Conservation (phyloP, 345 rosid genomes). For the Salix udensis region DNA sequence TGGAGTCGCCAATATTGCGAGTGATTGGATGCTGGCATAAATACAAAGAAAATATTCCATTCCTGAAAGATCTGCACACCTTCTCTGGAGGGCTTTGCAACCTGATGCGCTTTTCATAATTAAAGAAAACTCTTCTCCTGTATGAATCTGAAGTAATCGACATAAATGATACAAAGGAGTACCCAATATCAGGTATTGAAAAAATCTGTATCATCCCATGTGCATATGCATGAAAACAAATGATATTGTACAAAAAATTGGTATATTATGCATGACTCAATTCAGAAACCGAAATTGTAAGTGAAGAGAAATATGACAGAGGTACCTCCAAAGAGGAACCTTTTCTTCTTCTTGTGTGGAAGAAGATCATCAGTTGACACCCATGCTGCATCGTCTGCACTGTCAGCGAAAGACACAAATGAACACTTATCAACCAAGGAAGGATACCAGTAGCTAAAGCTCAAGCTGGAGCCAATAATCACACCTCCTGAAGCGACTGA, state of each 20-base stretch:
- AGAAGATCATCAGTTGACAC: conserved; percentile 10
- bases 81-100: conserved; percentile 27
- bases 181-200: no score
- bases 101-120: conserved; percentile 28
- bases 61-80: conserved; percentile 1
- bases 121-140: conserved; percentile 30
- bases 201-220: no score
- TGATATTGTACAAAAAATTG: no score
- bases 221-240: no score
- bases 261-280: neutral
- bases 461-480: conserved; percentile 37
- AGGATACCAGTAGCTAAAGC: conserved; percentile 26
- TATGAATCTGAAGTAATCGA: conserved; percentile 11
- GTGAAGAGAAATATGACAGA: neutral
- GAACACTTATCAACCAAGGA: neutral
- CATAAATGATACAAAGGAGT: neutral
- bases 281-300: neutral
- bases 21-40: no score
- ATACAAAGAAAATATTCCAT: neutral
- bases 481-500: conserved; percentile 27
- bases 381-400: conserved; percentile 3
- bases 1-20: no score
- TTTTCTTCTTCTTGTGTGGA: conserved; percentile 15
- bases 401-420: conserved; percentile 32
- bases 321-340: conserved; percentile 11